Conservation (phyloP, 768 basidiomycete species). For the Auricularia sp. region DNA sequence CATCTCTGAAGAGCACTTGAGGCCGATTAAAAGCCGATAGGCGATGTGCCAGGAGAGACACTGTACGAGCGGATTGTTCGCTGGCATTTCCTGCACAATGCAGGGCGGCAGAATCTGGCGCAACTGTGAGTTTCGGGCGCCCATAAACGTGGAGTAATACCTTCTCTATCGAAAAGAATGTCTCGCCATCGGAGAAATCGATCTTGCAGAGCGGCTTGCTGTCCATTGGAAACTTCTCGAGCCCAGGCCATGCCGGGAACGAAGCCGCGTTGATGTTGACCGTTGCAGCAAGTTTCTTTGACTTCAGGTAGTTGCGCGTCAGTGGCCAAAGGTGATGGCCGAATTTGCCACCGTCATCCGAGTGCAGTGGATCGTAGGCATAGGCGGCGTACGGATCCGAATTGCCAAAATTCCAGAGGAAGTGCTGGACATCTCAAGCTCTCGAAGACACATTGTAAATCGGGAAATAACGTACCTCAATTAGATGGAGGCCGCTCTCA, state of each 20-base stretch:
- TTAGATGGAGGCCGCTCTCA: slow-evolving; percentile 15
- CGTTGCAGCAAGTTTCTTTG: slow-evolving; percentile 8
- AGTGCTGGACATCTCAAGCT: slow-evolving; percentile 15
- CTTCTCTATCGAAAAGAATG: slow-evolving; percentile 17
- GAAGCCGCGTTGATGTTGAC: slow-evolving; percentile 13
- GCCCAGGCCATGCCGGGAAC: slow-evolving; percentile 19
- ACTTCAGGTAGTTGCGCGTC: slow-evolving; percentile 13
- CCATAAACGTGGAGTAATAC: slow-evolving; percentile 8
- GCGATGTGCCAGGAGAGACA: slow-evolving; percentile 18
- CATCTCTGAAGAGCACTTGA: slow-evolving; percentile 20
- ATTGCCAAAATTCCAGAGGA: slow-evolving; percentile 19
- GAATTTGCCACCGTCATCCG: slow-evolving; percentile 20
- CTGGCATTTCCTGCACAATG: slow-evolving; percentile 20
- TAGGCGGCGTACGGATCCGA: slow-evolving; percentile 18
- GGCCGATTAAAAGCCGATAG: slow-evolving; percentile 18
- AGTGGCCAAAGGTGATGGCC: slow-evolving; percentile 19
- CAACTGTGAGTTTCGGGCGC: neutral
- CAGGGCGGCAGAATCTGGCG: slow-evolving; percentile 20
- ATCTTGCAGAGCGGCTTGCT: slow-evolving; percentile 17
- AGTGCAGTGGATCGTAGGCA: slow-evolving; percentile 23
- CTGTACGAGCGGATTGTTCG: slow-evolving; percentile 17
- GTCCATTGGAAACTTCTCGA: slow-evolving; percentile 20
- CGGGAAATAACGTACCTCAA: slow-evolving; percentile 12
- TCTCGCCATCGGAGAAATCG: slow-evolving; percentile 21
- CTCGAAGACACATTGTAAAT: neutral